phyloP scores from a whole-genome alignment of 805 yeast species.

The Metschnikowia picachoensis region DNA sequence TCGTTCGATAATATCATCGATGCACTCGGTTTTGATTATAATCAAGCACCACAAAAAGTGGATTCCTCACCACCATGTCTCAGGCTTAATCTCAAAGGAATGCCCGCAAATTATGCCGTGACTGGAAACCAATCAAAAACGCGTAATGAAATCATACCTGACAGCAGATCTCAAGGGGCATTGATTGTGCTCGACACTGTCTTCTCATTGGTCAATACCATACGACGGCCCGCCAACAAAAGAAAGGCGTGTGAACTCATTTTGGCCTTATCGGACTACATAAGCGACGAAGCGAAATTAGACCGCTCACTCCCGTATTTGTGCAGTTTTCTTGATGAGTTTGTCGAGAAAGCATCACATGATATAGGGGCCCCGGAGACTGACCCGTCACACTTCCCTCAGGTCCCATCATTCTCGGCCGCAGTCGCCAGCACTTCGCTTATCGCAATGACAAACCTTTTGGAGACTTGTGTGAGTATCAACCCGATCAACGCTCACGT shows the following conservation, averaged over 20 bases:
- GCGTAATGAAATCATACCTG: slow-evolving; percentile 10
- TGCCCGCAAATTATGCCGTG: slow-evolving; percentile 43
- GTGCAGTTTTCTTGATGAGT: slow-evolving; percentile 67
- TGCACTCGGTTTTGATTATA: slow-evolving; percentile 24
- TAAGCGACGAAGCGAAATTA: slow-evolving; percentile 78
- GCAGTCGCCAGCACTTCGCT: slow-evolving; percentile 68
- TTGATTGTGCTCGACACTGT: slow-evolving; percentile 56
- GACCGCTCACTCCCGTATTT: slow-evolving; percentile 84
- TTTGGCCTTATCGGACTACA: slow-evolving; percentile 67
- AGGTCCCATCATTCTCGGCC: slow-evolving; percentile 33
- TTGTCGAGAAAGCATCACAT: slow-evolving; percentile 11
- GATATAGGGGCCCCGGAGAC: not conserved
- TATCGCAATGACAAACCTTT: slow-evolving; percentile 60
- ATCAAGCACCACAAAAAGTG: not conserved
- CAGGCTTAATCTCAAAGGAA: slow-evolving; percentile 49
- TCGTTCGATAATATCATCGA: slow-evolving; percentile 48
- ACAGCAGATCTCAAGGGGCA: slow-evolving; percentile 33
- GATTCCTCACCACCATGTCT: slow-evolving; percentile 23
- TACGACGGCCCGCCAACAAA: slow-evolving; percentile 56
- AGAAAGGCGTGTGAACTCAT: slow-evolving; percentile 73
- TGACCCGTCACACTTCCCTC: slow-evolving; percentile 6
- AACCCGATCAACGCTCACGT: slow-evolving; percentile 73
- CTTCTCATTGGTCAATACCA: slow-evolving; percentile 57
- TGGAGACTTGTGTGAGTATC: slow-evolving; percentile 58
- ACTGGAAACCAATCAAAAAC: slow-evolving; percentile 22